Conservation (phyloP, 345 rosid genomes). For the Toxicodendron radicans region DNA sequence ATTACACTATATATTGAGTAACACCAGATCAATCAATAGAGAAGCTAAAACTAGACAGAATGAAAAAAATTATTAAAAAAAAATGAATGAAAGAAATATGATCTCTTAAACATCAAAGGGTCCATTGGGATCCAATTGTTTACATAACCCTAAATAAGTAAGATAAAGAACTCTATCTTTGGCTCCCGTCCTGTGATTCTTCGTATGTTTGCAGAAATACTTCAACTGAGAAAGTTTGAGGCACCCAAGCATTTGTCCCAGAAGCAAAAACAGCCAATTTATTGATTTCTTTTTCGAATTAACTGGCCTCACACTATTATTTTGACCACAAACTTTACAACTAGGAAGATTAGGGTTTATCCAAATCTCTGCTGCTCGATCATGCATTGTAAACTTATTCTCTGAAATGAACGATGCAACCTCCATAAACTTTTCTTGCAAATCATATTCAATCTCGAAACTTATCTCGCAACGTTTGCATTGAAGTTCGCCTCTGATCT, state of each 20-base stretch:
- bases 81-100: too few relatives aligned
- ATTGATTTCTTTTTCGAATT: constrained; percentile 27
- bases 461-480: constrained; percentile 30
- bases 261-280: constrained; percentile 43
- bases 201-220: constrained; percentile 45
- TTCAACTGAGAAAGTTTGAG: constrained; percentile 36
- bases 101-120: constrained; percentile 23
- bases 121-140: constrained; percentile 34
- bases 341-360: constrained; percentile 29
- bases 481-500: constrained; percentile 28
- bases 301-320: constrained; percentile 24
- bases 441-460: constrained; percentile 26
- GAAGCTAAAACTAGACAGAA: not conserved
- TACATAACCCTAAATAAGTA: constrained; percentile 35
- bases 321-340: constrained; percentile 27
- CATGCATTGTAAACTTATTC: constrained; percentile 29
- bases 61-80: too few relatives aligned
- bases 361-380: constrained; percentile 38
- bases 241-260: constrained; percentile 42
- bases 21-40: too few relatives aligned
- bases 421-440: constrained; percentile 29
- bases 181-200: constrained; percentile 43
- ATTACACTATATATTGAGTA: not conserved
- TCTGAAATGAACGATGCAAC: constrained; percentile 21
- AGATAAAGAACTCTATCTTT: constrained; percentile 45